Evolutionary conservation across 768 basidiomycete genomes (phyloP), one percentile per base, ranked within the genome.

Genomic region (Phlegmacium glaucopus): DNA sequence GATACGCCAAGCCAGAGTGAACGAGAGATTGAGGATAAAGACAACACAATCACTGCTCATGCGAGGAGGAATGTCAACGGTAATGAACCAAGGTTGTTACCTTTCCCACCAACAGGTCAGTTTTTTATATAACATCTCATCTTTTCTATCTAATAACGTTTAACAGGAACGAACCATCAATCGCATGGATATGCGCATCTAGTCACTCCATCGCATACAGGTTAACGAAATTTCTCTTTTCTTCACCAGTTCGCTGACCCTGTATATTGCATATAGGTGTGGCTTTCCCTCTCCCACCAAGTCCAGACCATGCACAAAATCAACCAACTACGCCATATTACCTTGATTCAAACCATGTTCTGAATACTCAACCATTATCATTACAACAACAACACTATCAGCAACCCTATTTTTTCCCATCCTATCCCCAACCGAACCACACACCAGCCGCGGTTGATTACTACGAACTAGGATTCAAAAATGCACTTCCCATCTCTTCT

Each of bases 71-170:
- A 59, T 16, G 46, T 51, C 18, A 22, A 22, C 22, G 39, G 56
- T 42, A 44, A 52, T 26, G 62, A 61, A 30, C 52, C 62, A 18
- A 45, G 62, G 17, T 44, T 61, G 52, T 39, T 63, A 34, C 62
- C 62, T 2, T 59, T 60, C 47, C 62, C 62, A 4, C 59, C 56
- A 28, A 48, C 34, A 13, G 34, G 44, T 27, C 35, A 40, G 25
- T 42, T 46, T 9, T 13, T 34, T 39, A 17, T 13, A 12, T 22
- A 22, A 2, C 22, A 2, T 22, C 22, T 22, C 22, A 5, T 22
- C 22, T n/a, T 22, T 25, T 17, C 13, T 25, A n/a, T n/a, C n/a
- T n/a, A n/a, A n/a, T n/a, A n/a, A n/a, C n/a, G n/a, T n/a, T n/a
- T n/a, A 39, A 18, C n/a, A 15, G 39, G 39, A 13, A 17, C 39